Evolutionary conservation across 306 rosid genomes (phyloP).

Genomic region (Morella rubra): DNA sequence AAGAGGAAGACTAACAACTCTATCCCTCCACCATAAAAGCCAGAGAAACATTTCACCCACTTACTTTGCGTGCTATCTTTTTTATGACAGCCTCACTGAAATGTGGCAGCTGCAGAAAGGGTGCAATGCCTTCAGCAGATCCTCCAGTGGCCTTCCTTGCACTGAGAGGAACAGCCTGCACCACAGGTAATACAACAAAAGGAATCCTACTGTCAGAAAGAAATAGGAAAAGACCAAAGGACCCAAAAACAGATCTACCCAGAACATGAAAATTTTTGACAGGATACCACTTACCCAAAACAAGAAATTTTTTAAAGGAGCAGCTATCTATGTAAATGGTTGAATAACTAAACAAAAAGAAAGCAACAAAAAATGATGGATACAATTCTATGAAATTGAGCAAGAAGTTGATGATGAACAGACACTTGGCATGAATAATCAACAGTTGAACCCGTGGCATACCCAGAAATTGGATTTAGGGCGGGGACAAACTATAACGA

Average conservation of each 20-base stretch:
- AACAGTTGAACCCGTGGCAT: neutral
- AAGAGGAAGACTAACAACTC: slow-evolving; percentile 19
- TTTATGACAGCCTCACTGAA: slow-evolving; percentile 75
- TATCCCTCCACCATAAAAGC: slow-evolving; percentile 1
- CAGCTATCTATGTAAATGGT: neutral
- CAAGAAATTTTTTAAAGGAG: neutral
- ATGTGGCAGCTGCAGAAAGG: slow-evolving; percentile 96
- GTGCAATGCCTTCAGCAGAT: slow-evolving; percentile 91
- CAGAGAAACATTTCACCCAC: slow-evolving; percentile 2
- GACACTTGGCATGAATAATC: neutral
- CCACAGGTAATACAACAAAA: slow-evolving; percentile 21
- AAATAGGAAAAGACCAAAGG: slow-evolving; percentile 9
- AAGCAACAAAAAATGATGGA: neutral
- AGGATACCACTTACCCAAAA: neutral
- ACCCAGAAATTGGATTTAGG: too few species aligned
- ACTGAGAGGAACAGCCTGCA: slow-evolving; percentile 95
- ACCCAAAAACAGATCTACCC: neutral
- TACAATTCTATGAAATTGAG: neutral
- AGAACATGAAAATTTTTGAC: neutral
- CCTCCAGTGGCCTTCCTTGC: slow-evolving; percentile 89
- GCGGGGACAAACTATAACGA: too few species aligned
- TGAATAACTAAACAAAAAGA: neutral
- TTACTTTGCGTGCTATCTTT: slow-evolving; percentile 94
- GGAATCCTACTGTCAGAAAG: slow-evolving; percentile 14
- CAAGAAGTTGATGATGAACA: neutral